phyloP scores from a whole-genome alignment of 805 yeast genomes.

The Candida silvicultrix region DNA sequence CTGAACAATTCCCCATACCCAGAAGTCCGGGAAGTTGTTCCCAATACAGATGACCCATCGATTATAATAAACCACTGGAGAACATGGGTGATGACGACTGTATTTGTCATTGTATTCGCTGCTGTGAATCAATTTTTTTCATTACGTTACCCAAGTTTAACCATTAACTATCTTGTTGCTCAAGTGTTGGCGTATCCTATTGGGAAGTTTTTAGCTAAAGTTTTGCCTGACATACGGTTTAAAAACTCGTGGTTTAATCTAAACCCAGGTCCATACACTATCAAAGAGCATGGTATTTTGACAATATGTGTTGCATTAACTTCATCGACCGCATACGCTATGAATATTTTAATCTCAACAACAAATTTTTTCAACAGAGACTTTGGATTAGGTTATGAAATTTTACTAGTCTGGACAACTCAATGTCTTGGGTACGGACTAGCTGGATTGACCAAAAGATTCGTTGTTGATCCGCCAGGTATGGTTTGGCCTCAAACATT shows the following conservation, averaged over 20 bases:
- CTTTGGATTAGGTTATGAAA: slow-evolving; percentile 41
- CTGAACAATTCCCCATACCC: slow-evolving; percentile 48
- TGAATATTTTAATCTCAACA: slow-evolving; percentile 46
- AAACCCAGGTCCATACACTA: slow-evolving; percentile 48
- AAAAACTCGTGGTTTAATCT: slow-evolving; percentile 27
- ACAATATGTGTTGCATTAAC: slow-evolving; percentile 41
- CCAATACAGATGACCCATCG: slow-evolving; percentile 43
- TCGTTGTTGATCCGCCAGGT: slow-evolving; percentile 53
- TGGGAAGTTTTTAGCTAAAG: slow-evolving; percentile 43
- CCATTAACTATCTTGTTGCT: slow-evolving; percentile 46
- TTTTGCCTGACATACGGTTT: slow-evolving; percentile 34
- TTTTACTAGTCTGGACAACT: slow-evolving; percentile 46
- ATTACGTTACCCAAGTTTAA: slow-evolving; percentile 43
- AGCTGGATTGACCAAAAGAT: slow-evolving; percentile 54
- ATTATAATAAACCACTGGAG: slow-evolving; percentile 46
- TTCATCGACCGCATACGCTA: slow-evolving; percentile 45
- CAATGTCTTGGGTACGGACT: slow-evolving; percentile 63
- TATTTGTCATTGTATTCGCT: slow-evolving; percentile 48
- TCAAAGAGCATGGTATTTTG: slow-evolving; percentile 46
- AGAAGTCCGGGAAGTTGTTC: slow-evolving; percentile 56
- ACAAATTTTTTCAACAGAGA: slow-evolving; percentile 38
- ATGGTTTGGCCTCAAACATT: slow-evolving; percentile 61
- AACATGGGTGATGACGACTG: slow-evolving; percentile 45
- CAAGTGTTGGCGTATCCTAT: slow-evolving; percentile 56
- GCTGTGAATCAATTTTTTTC: slow-evolving; percentile 53